These are phyloP conservation scores for Kalmanozyma brasiliensis DNA, from an alignment of 1,284 basidiomycete genomes.

Conservation along the genomic window DNA sequence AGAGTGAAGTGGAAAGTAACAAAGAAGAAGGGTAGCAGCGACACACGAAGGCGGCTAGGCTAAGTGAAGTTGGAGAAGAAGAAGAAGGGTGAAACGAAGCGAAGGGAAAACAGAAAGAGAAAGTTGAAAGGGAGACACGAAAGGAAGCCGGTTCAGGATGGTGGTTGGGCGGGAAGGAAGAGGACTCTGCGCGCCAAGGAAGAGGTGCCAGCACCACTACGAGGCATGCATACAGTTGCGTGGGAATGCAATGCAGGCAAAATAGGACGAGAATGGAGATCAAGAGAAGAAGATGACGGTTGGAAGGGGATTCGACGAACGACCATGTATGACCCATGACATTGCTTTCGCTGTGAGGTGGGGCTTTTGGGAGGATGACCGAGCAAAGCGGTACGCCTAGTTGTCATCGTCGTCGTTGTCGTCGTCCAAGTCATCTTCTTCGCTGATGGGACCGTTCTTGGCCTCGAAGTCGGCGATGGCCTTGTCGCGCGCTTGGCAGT, in stretches of 20 bases:
- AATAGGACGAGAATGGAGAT: conserved; percentile 9
- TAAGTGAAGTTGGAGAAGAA: not conserved
- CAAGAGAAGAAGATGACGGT: conserved; percentile 1
- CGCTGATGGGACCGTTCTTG: conserved; percentile 27
- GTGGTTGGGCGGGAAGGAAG: conserved; percentile 1
- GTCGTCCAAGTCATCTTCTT: conserved; percentile 45
- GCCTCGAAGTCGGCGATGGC: conserved; percentile 36
- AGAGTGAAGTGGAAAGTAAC: not conserved
- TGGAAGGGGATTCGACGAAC: conserved; percentile 2
- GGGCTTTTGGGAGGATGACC: not conserved
- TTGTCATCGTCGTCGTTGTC: conserved; percentile 20
- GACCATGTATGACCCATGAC: conserved; percentile 36
- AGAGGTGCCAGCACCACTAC: conserved; percentile 35
- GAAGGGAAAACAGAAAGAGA: not conserved
- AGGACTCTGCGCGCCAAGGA: conserved; percentile 21
- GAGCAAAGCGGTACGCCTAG: not conserved
- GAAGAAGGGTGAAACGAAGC: not conserved
- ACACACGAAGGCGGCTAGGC: not conserved
- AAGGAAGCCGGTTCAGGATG: conserved; percentile 17
- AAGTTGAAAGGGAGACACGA: not conserved
- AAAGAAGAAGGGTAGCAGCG: not conserved
- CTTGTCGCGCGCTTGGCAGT: conserved; percentile 46
- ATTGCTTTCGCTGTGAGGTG: conserved; percentile 5
- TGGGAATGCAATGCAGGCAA: conserved; percentile 3
- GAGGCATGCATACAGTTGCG: conserved; percentile 17